Conservation (phyloP, 768 basidiomycete genomes). For the Lactifluus volemus region DNA sequence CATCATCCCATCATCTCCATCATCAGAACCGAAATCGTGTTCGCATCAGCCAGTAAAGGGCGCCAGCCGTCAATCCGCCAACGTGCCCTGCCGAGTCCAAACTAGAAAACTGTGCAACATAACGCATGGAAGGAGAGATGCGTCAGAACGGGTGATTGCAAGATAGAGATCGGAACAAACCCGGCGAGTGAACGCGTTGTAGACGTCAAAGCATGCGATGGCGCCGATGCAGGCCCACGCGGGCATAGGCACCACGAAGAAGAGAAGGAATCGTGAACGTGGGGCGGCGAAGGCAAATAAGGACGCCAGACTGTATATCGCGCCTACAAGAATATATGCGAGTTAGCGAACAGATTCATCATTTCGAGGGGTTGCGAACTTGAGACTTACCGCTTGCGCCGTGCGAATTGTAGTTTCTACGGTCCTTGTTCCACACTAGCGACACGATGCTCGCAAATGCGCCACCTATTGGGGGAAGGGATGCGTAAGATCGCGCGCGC, state of each 20-base stretch:
- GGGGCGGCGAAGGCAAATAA: slow-evolving; percentile 68
- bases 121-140: neutral
- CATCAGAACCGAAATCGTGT: slow-evolving; percentile 1
- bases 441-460: slow-evolving; percentile 44
- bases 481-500: neutral
- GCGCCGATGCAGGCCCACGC: slow-evolving; percentile 69
- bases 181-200: slow-evolving; percentile 29
- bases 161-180: slow-evolving; percentile 7
- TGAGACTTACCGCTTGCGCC: slow-evolving; percentile 62
- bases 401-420: slow-evolving; percentile 31
- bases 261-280: slow-evolving; percentile 54
- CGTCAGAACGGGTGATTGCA: neutral
- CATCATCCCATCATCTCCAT: neutral
- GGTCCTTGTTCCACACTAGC: slow-evolving; percentile 38
- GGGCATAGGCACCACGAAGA: slow-evolving; percentile 70
- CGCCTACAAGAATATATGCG: slow-evolving; percentile 34
- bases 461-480: slow-evolving; percentile 38
- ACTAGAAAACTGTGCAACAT: neutral
- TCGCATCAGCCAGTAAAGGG: slow-evolving; percentile 13
- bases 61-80: slow-evolving; percentile 12
- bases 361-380: neutral
- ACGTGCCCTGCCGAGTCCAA: slow-evolving; percentile 16
- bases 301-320: slow-evolving; percentile 62
- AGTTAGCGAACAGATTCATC: neutral
- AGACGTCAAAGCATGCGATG: slow-evolving; percentile 54